phyloP scores from a whole-genome alignment of 441 rosid species.

The Euphorbia celastroides region DNA sequence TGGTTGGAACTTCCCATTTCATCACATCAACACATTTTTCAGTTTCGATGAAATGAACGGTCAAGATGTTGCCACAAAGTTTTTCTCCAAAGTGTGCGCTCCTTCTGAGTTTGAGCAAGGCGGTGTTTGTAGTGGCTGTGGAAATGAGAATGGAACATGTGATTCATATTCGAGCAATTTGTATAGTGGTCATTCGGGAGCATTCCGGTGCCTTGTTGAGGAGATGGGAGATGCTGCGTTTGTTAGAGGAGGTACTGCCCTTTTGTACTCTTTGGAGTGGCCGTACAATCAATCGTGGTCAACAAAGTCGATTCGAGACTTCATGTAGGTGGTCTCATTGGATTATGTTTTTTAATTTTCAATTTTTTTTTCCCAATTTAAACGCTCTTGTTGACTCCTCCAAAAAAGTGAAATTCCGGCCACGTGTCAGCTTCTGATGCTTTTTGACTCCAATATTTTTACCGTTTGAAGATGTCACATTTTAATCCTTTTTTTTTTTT shows the following conservation, averaged over 20 bases:
- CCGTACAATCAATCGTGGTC: conserved; percentile 10
- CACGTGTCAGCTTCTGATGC: too few species aligned
- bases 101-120: conserved; percentile 6
- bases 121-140: conserved; percentile 6
- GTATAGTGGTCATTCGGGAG: conserved; percentile 6
- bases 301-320: conserved; percentile 3
- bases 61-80: background rate
- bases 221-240: conserved; percentile 10
- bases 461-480: too few species aligned
- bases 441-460: too few species aligned
- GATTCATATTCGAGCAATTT: background rate
- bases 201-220: conserved; percentile 11
- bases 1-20: conserved; percentile 8
- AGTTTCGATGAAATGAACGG: background rate
- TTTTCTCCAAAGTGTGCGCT: conserved; percentile 5
- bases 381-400: too few species aligned
- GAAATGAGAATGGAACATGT: conserved; percentile 6
- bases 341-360: too few species aligned
- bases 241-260: conserved; percentile 10
- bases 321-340: background rate
- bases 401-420: too few species aligned
- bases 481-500: too few species aligned
- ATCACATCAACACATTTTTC: conserved; percentile 4
- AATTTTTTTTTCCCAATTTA: too few species aligned
- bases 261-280: background rate